Base-by-base conservation (phyloP, 75 land plant genomes). In the Selaginella tamariscina region DNA sequence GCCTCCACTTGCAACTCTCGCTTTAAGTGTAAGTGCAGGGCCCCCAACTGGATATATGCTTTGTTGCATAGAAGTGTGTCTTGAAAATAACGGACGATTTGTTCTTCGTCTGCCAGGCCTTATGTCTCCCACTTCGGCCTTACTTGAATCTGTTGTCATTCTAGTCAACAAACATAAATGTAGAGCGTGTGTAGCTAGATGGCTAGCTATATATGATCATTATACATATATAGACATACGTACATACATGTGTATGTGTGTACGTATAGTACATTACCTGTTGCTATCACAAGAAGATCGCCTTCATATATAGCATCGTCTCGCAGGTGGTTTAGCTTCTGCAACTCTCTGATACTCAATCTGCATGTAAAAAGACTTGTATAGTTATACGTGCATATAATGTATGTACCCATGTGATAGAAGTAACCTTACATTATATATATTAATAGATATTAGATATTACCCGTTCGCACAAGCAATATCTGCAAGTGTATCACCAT, bases 401-500 rank as follows among this genome's bases (percentile, higher is more conserved):
- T 49, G 11, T 20, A 49, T 11, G 20, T 11, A 49, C 18, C 54
- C 54, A 49, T 49, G 54, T 49, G 11, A 11, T 20, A 49, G 20
- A 49, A 11, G 54, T n/a, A 20, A 11, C 54, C 11, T 11, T 49
- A 49, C 20, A 11, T 49, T 49, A 49, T 49, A 49, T 49, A 11
- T 49, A 49, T 49, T 11, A 49, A 11, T 11, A 49, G 11, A 11
- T 59, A 23, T 2, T 8, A 39, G 49, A 39, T 5, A 39, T 21
- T 59, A 59, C 62, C 26, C 26, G 26, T 59, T 59, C 18, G 21
- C 62, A 59, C 26, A 59, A 59, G 62, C 62, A 8, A 59, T 59
- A 23, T 59, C 62, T 23, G 62, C 62, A 5, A 59, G 21, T 2
- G 62, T 75, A 57, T 75, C 77, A 8, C 77, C 77, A 33, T 56